Evolutionary conservation across 2,329 filamentous ascomycete species (phyloP).

Genomic region (Clarireedia homoeocarpa): DNA sequence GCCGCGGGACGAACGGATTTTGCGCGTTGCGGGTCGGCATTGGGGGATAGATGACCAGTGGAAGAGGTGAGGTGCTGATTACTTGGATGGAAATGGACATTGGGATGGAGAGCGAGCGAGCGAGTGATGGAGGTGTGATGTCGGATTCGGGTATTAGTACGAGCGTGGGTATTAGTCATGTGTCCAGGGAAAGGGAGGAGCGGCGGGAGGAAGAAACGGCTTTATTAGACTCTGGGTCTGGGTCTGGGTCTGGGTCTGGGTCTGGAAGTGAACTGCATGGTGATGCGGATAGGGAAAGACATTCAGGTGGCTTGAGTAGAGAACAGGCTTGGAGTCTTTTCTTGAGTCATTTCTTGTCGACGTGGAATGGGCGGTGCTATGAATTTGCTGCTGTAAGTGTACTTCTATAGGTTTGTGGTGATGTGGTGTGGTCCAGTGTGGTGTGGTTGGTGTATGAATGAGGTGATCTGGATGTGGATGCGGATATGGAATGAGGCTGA

Average conservation of each 20-base stretch:
- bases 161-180: no score
- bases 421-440: background rate
- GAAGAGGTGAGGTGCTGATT: no score
- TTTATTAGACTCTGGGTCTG: background rate
- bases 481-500: background rate
- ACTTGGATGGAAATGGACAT: background rate
- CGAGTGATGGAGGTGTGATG: background rate
- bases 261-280: background rate
- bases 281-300: background rate
- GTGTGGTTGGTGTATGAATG: constrained; percentile 20
- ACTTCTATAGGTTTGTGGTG: background rate
- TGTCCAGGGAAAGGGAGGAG: no score
- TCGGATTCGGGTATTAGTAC: no score
- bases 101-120: background rate
- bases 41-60: no score
- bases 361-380: constrained; percentile 48
- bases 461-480: constrained; percentile 44
- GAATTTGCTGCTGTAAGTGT: constrained; percentile 25
- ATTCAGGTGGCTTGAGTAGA: constrained; percentile 23
- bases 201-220: no score
- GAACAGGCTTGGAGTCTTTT: constrained; percentile 37
- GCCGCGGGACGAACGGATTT: no score
- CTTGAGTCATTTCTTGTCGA: constrained; percentile 45
- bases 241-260: background rate
- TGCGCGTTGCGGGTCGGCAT: no score